Base-by-base conservation (phyloP, 371 early-diverging fungal genomes). In the Lichtheimia hyalospora region DNA sequence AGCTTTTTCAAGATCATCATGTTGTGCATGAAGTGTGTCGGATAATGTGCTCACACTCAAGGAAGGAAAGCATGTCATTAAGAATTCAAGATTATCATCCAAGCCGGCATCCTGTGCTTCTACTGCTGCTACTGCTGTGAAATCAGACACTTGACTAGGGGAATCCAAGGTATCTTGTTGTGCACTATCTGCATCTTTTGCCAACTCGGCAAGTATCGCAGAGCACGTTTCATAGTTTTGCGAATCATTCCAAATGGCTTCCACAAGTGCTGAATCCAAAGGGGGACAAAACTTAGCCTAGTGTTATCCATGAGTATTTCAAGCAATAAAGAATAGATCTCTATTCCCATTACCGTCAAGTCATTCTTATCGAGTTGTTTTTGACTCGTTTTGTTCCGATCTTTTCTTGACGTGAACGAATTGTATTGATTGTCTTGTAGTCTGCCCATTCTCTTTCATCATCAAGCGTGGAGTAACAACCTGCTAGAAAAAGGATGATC, bases 41-140 rank as follows among this genome's bases (percentile, higher is more conserved):
- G 60, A 58, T 6, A 79, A 52, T 4, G 72, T 52, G 13, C 51
- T 49, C 3, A 25, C 14, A 3, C 52, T 56, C 10, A 66, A 15
- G 7, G 61, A 61, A 3, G 80, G 80, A 51, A 79, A 79, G 39
- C 80, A 79, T 1, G 51, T 63, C 20, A 59, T 13, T 5, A 79
- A 52, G 43, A 79, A 79, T 6, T 68, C 62, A 2, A 79, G 14
- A 18, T 69, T 55, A 12, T 66, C 61, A 14, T 55, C 41, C 20
- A 49, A 44, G 6, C 34, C 34, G 0, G 34, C 34, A 34, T 34
- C 34, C 2, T 34, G 34, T 34, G 10, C 34, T 4, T 49, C 24
- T 40, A 3, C n/a, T 50, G 14, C 54, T 28, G 49, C 55, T 39
- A 28, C 41, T 55, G 15, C 55, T 14, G 34, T 24, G 18, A 13